Evolutionary conservation across 495 filamentous ascomycete species (phyloP), one percentile per base, ranked within the genome.

Genomic region (Lophiotrema nucula): DNA sequence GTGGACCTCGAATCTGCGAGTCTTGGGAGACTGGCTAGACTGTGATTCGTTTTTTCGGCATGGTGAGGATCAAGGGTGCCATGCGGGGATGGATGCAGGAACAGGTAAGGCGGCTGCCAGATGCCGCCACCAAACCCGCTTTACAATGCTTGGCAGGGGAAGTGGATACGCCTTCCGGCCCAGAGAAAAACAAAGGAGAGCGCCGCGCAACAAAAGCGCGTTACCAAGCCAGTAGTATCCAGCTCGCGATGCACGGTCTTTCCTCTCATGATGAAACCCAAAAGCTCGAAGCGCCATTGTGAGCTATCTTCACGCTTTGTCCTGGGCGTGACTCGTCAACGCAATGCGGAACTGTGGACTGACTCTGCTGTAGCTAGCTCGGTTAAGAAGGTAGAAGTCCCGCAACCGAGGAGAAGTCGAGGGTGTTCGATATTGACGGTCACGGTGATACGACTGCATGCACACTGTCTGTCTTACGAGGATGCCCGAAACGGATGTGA

Each of bases 81-180:
- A 35, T 63, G 53, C 47, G 53, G 53, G 53, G 51, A 53, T 16
- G 28, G 18, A 47, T 16, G 33, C 53, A 63, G 53, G 60, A 63
- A 57, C 60, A 63, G 47, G 53, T n/a, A 44, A 47, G 37, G 53
- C 52, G 46, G 37, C 21, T 49, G 18, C 31, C 41, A 26, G 24
- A 21, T 41, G 23, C n/a, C n/a, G n/a, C n/a, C n/a, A n/a, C n/a
- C n/a, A n/a, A n/a, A n/a, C n/a, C n/a, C n/a, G n/a, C n/a, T n/a
- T n/a, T n/a, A n/a, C n/a, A 43, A 47, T 23, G 27, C 60, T 63
- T 63, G 60, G 60, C 60, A 63, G 60, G 60, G 53, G 47, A 43
- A 39, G n/a, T 19, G n/a, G 25, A 22, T 23, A 23, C 18, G 18
- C 13, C 19, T 11, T n/a, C 11, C 16, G 38, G 46, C 12, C 23